Evolutionary conservation across 108 stramenopile species (phyloP), one percentile per base, ranked within the genome.

Genomic region (Cyclotella baltica): DNA sequence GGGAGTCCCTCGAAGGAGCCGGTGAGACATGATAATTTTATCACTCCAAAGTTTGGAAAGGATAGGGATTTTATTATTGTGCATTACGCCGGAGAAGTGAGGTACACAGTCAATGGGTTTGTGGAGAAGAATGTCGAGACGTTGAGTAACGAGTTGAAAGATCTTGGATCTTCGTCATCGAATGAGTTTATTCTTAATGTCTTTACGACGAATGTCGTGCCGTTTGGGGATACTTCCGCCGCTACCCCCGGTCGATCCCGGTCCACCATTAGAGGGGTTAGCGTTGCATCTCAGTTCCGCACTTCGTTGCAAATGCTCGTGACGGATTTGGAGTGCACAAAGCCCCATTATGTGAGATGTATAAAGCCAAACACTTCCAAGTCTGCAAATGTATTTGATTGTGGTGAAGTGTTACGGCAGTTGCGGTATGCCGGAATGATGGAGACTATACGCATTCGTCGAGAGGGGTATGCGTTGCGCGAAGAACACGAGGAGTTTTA

Each of bases 341-440:
- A 93, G 61, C 94, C 96, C 2, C 96, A 98, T 62, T 98, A 94
- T 80, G 90, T 98, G 25, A 85, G 96, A 40, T 97, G 96, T 70
- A 92, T 98, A 62, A 98, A 98, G 74, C 97, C 97, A 19, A 98
- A 98, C 67, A 67, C 86, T 29, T 55, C 73, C 28, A 96, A 96
- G 64, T 59, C 86, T 20, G 80, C 91, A 0, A 86, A 88, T 61
- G 43, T 78, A 29, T 92, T 97, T 71, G 81, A 87, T 57, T 74
- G 92, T 33, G 91, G 90, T 20, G 92, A 94, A 76, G 88, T 96
- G 8, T 68, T 98, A 36, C 75, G 91, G 62, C 98, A 99, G 82
- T 86, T 99, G 9, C 87, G 95, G 66, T 98, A 98, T 76, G 93
- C 97, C n/a, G 98, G 98, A 61, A 98, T 98, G 97, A 92, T 99